A percentile compares a stretch with the other conserved stretches of the same genome.
Evolutionary conservation across 139 green algal genomes (phyloP).

Genomic region (Closterium sp.): DNA sequence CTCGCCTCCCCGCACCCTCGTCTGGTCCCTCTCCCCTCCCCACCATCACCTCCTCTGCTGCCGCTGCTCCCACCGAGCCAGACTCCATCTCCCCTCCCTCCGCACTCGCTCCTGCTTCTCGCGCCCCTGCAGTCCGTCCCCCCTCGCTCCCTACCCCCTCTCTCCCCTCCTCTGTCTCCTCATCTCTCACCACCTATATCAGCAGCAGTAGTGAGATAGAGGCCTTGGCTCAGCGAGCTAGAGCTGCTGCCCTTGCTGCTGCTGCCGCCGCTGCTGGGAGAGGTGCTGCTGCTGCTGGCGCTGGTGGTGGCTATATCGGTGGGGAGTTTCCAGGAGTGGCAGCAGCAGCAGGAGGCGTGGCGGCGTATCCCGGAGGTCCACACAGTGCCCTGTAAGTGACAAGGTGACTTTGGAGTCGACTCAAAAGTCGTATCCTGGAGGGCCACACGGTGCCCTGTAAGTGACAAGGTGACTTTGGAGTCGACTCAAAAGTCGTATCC

Average conservation of each 20-base stretch:
- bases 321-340: neutral
- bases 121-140: too few relatives aligned
- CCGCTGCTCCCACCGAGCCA: neutral
- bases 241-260: neutral
- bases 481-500: too few relatives aligned
- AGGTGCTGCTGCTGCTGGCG: neutral
- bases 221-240: neutral
- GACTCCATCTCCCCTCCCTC: neutral
- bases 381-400: too few relatives aligned
- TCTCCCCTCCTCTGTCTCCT: neutral
- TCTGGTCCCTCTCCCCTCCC: neutral
- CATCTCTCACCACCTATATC: neutral
- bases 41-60: neutral
- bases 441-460: too few relatives aligned
- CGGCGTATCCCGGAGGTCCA: neutral
- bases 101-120: neutral
- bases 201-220: neutral
- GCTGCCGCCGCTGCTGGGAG: neutral
- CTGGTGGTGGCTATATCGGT: neutral
- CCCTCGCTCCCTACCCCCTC: neutral
- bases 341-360: neutral
- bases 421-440: too few relatives aligned
- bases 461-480: too few relatives aligned
- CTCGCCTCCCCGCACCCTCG: neutral
- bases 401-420: too few relatives aligned